These are phyloP conservation scores for Circinella umbellata DNA, from an alignment of 371 early-diverging fungal species.

Conservation along the genomic window DNA sequence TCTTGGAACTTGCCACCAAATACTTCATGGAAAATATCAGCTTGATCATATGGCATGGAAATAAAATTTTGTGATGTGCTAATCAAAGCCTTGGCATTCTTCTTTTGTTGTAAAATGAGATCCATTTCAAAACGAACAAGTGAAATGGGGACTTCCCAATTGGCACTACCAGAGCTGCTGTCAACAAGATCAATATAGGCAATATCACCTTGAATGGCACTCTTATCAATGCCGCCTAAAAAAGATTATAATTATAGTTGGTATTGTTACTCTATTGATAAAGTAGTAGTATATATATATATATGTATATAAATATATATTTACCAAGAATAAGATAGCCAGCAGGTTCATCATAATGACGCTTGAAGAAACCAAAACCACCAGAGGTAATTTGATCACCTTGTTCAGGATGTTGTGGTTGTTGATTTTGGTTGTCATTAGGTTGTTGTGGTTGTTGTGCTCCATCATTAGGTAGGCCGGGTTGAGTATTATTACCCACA, in stretches of 20 bases:
- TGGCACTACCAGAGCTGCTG: constrained; percentile 29
- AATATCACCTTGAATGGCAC: constrained; percentile 39
- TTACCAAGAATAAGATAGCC: constrained; percentile 46
- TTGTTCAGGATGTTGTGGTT: neutral
- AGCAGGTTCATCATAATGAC: constrained; percentile 28
- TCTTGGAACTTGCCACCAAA: constrained; percentile 38
- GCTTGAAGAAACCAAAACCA: constrained; percentile 42
- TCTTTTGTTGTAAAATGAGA: constrained; percentile 35
- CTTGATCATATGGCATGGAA: constrained; percentile 47
- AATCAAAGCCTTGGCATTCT: constrained; percentile 43
- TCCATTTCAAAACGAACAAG: constrained; percentile 38
- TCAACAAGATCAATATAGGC: constrained; percentile 40
- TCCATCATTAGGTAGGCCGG: neutral
- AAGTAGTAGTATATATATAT: too few relatives aligned
- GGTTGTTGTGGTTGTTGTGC: neutral
- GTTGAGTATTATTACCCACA: constrained; percentile 1
- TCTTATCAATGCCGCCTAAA: constrained; percentile 43
- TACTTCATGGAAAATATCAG: constrained; percentile 43
- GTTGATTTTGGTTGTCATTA: neutral
- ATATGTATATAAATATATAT: neutral
- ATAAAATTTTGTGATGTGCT: constrained; percentile 41
- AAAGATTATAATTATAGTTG: neutral
- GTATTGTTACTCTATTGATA: too few relatives aligned
- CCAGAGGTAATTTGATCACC: constrained; percentile 25
- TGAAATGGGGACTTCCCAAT: constrained; percentile 50